These are phyloP conservation scores for Aspergillus sp. DNA, from an alignment of 2,329 filamentous ascomycete species.

Conservation along the genomic window DNA sequence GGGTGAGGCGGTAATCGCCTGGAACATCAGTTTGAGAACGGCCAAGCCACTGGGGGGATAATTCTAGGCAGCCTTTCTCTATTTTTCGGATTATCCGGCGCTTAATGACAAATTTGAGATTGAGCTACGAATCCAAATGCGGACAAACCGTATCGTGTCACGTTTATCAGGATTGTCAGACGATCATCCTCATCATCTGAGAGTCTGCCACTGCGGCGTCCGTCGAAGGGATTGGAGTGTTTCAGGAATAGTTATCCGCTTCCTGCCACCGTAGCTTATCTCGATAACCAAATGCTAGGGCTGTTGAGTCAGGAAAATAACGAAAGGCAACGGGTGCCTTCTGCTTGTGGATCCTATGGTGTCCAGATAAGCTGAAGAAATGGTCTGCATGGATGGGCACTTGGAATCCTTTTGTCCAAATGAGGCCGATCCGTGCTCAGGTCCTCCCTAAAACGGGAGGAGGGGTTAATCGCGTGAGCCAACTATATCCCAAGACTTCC, in stretches of 20 bases:
- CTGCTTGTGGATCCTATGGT: background rate
- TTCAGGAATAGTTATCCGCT: conserved; percentile 2
- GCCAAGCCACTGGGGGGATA: background rate
- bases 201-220: background rate
- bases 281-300: background rate
- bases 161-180: background rate
- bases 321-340: conserved; percentile 5
- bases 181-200: background rate
- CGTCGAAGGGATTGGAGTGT: background rate
- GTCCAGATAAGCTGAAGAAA: conserved; percentile 1
- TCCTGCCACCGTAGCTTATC: conserved; percentile 10
- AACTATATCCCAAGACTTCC: background rate
- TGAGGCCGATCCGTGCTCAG: background rate
- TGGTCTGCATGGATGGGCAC: conserved; percentile 3
- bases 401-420: background rate
- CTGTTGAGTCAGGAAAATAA: background rate
- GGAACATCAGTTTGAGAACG: background rate
- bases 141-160: background rate
- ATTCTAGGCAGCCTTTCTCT: background rate
- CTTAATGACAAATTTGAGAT: conserved; percentile 8
- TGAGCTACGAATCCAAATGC: conserved; percentile 2
- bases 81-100: background rate
- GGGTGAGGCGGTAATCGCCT: conserved; percentile 5
- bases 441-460: background rate
- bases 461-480: background rate